Conservation (phyloP, 129 eudicot genomes). For the Sambucus nigra region DNA sequence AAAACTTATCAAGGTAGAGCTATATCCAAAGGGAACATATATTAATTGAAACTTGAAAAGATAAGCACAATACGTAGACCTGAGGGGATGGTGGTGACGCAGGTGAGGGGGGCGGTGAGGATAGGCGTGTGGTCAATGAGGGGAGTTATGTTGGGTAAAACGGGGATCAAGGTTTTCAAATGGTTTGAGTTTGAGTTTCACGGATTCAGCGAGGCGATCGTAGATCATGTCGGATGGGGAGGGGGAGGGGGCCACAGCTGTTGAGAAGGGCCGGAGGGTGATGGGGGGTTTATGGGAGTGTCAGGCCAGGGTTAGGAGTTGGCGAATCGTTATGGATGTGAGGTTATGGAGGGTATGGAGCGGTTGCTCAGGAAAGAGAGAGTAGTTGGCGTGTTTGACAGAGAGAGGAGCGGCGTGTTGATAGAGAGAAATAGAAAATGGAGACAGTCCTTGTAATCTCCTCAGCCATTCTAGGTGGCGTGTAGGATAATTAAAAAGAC, state of each 20-base stretch:
- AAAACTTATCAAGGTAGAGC: too few species aligned
- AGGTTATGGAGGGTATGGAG: too few species aligned
- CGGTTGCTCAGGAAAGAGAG: constrained; percentile 1
- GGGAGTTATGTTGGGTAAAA: constrained; percentile 55
- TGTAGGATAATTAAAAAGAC: too few species aligned
- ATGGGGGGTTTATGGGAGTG: constrained; percentile 19
- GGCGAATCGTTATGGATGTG: constrained; percentile 65
- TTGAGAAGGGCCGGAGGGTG: constrained; percentile 21
- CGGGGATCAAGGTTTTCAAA: constrained; percentile 62
- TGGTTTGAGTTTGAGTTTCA: constrained; percentile 44
- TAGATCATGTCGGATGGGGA: constrained; percentile 67
- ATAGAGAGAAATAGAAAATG: too few species aligned
- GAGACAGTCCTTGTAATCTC: too few species aligned
- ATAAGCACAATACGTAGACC: constrained; percentile 94
- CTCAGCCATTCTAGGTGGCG: too few species aligned
- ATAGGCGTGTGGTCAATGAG: constrained; percentile 56
- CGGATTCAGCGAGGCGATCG: constrained; percentile 61
- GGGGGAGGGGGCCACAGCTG: constrained; percentile 38
- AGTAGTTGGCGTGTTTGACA: too few species aligned
- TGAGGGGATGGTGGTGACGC: constrained; percentile 71
- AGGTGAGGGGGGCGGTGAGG: constrained; percentile 57
- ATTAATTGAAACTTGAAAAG: too few species aligned
- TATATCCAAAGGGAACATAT: too few species aligned
- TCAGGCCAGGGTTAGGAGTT: constrained; percentile 52
- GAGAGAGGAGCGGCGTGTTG: too few species aligned